Base-by-base conservation (phyloP, 306 rosid genomes). In the Vicia villosa region DNA sequence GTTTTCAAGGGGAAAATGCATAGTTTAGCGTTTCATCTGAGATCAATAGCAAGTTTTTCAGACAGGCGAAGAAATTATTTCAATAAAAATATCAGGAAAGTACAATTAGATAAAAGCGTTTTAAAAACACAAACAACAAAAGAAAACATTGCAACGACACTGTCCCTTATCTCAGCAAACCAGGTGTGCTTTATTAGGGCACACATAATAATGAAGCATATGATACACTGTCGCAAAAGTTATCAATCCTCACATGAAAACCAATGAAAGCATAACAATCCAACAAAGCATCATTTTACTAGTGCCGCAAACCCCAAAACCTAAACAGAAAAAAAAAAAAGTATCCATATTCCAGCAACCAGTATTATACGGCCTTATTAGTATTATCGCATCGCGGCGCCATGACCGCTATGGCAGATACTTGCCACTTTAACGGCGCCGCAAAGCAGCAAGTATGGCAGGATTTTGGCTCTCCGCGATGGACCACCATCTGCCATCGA, bases 251-350 rank as follows among this genome's bases (percentile, higher is more conserved):
- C 22, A 14, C 46, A 59, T 37, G 14, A 42, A 74, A 46, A 63
- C 55, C 28, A 43, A 24, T 6, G 28, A 56, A 21, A 13, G 28
- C 28, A 20, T 10, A 34, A 17, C 45, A 57, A 6, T 43, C 41
- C 41, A 56, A 74, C 72, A 28, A 65, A 74, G 22, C 46, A 42
- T 41, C 56, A 40, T 40, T 38, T 17, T 41, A 74, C 57, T n/a
- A 17, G 56, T 40, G 45, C 11, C 22, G 55, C 26, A 63, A 17
- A 38, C 37, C n/a, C 43, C 11, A 41, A 17, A 64, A 26, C 7
- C 63, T 37, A 16, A 51, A 40, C 10, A 3, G 0, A 46, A 45
- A 1, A 10, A 10, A 47, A 16, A 47, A 47, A 6, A 46, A n/a
- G 24, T 16, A 16, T 47, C 19, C 28, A 9, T 50, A 68, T 45